Evolutionary conservation across 495 filamentous ascomycete genomes (phyloP), one percentile per base, ranked within the genome.

Genomic region (Staphylotrichum tortipilum): DNA sequence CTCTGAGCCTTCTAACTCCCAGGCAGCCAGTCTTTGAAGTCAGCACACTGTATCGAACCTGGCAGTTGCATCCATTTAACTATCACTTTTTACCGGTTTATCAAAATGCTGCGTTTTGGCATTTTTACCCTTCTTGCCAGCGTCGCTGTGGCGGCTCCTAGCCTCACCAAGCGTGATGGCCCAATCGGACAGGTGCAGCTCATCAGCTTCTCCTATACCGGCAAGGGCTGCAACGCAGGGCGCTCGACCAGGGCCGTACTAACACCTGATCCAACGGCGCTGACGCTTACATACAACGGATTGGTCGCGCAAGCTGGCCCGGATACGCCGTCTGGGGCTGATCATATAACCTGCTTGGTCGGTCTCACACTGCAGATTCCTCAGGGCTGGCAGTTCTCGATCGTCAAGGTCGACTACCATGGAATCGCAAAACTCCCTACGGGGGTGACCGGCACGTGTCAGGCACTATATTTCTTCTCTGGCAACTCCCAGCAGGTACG

Each of bases 391-490:
- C 70, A 75, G 57, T 75, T 74, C 61, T 71, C 67, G 33, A 53
- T 78, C 58, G 68, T 75, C 59, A 69, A 64, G 48, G 72, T 72
- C 44, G 65, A 72, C 44, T 76, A 74, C 60, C 68, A 68, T 52
- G 73, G 73, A 49, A 74, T 72, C 54, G 69, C 68, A 45, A 45
- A 57, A 34, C 44, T 78, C 40, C 62, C 68, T 33, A 44, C 46
- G 35, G 70, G 69, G 21, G 66, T 68, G 24, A 74, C 65, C 5
- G 74, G 71, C 33, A 64, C 63, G 24, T 65, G 71, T 53, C 68
- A 68, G 57, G 69, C 73, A 6, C 75, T 68, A 37, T 76, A 78
- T 55, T 75, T 72, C 56, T 77, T 77, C 62, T 70, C 70, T 35
- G 69, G 71, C 19, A 54, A 64, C 49, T 61, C 52, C 33, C 46